Percentiles rank a stretch among this genome's conserved stretches.
Evolutionary conservation across 352 stramenopile species (phyloP).

Genomic region (Phytophthora sp.): DNA sequence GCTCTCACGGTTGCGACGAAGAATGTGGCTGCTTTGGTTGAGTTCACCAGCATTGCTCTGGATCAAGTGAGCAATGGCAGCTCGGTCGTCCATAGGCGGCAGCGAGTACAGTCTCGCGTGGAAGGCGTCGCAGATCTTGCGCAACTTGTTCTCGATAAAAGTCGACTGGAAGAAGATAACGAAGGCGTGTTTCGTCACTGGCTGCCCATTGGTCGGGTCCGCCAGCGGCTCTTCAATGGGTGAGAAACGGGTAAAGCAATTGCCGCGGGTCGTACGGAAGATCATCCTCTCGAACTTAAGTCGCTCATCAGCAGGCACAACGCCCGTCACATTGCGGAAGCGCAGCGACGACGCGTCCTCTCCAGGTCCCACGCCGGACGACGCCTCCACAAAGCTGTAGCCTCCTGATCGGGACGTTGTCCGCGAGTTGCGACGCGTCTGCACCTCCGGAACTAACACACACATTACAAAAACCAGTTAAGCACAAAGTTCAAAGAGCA

Average conservation of each 20-base stretch:
- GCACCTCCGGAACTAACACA: constrained; percentile 58
- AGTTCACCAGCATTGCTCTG: constrained; percentile 95
- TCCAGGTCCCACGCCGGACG: constrained; percentile 13
- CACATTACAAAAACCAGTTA: no score
- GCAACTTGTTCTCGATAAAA: constrained; percentile 97
- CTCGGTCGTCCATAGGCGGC: constrained; percentile 94
- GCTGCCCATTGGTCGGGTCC: constrained; percentile 88
- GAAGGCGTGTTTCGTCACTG: constrained; percentile 89
- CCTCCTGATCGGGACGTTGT: constrained; percentile 59
- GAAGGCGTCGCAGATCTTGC: constrained; percentile 99
- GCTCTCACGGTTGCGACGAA: constrained; percentile 96
- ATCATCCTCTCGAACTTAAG: constrained; percentile 98
- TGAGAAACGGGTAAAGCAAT: constrained; percentile 98
- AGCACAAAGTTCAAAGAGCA: no score
- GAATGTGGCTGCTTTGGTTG: constrained; percentile 95
- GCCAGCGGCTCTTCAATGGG: constrained; percentile 92
- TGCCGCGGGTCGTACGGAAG: constrained; percentile 98
- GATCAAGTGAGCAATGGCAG: constrained; percentile 87
- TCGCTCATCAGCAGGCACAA: constrained; percentile 93
- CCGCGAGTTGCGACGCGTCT: constrained; percentile 57
- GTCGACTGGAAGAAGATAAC: constrained; percentile 98
- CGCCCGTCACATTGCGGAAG: constrained; percentile 95
- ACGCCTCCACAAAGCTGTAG: constrained; percentile 56
- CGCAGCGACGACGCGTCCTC: constrained; percentile 72
- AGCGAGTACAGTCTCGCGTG: constrained; percentile 95